Percentiles rank a stretch among this genome's conserved stretches.
These are phyloP conservation scores for Posidonia oceanica DNA, from an alignment of 116 monocot genomes.

Conservation along the genomic window DNA sequence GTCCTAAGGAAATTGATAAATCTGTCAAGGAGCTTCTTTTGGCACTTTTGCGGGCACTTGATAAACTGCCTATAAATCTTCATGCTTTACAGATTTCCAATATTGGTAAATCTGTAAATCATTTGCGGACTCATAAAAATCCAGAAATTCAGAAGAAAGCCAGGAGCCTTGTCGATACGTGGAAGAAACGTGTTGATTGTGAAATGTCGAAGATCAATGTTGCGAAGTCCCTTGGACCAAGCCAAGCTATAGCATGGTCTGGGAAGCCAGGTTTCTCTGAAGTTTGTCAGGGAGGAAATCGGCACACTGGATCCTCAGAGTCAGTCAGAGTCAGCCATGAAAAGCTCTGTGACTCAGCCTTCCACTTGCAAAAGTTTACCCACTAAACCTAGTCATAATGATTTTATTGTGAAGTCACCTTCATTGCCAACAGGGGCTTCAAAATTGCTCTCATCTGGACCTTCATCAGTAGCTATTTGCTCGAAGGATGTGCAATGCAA, in stretches of 20 bases:
- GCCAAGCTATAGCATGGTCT: constrained; percentile 54
- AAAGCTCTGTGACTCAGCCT: constrained; percentile 28
- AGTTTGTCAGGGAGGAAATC: constrained; percentile 31
- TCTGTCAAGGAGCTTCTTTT: constrained; percentile 67
- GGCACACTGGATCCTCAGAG: constrained; percentile 46
- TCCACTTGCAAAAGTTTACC: constrained; percentile 38
- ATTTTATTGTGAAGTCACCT: constrained; percentile 24
- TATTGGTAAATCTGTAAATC: constrained; percentile 92
- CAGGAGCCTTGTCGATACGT: constrained; percentile 78
- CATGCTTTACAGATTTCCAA: constrained; percentile 69
- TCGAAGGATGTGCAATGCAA: constrained; percentile 47
- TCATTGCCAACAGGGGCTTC: constrained; percentile 15
- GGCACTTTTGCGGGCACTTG: constrained; percentile 80
- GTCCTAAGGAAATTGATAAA: constrained; percentile 84
- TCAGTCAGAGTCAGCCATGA: constrained; percentile 17
- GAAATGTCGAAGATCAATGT: constrained; percentile 77
- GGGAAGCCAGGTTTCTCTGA: constrained; percentile 58
- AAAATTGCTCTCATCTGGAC: constrained; percentile 31
- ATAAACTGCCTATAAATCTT: constrained; percentile 89
- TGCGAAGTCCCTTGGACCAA: constrained; percentile 40
- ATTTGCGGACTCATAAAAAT: constrained; percentile 82
- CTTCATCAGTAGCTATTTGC: constrained; percentile 18
- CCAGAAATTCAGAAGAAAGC: constrained; percentile 90
- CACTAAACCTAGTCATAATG: constrained; percentile 32
- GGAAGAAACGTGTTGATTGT: constrained; percentile 97